phyloP scores from a whole-genome alignment of 495 filamentous ascomycete species.

The Zalerion maritima region DNA sequence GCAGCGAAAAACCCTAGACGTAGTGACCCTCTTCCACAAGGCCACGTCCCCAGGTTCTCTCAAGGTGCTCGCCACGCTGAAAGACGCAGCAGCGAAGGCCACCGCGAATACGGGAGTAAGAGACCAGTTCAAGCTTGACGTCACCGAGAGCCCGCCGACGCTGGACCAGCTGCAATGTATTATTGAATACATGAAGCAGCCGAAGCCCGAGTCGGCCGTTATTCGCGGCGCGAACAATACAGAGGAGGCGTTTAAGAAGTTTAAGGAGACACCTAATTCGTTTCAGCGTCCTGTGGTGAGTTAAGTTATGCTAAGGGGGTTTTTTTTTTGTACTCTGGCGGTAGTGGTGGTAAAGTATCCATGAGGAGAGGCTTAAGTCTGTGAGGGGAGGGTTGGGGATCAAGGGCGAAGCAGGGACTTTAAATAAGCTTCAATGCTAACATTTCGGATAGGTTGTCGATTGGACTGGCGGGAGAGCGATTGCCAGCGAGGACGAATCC shows the following conservation, averaged over 20 bases:
- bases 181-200: slow-evolving; percentile 60
- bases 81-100: slow-evolving; percentile 53
- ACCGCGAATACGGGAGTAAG: slow-evolving; percentile 39
- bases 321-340: slow-evolving; percentile 2
- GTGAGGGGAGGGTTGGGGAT: too few species aligned
- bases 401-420: too few species aligned
- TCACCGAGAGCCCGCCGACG: slow-evolving; percentile 71
- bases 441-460: slow-evolving; percentile 62
- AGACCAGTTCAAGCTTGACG: slow-evolving; percentile 75
- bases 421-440: too few species aligned
- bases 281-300: slow-evolving; percentile 63
- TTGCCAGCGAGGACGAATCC: slow-evolving; percentile 62
- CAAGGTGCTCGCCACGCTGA: slow-evolving; percentile 55
- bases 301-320: slow-evolving; percentile 25
- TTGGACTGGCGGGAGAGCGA: slow-evolving; percentile 79
- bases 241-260: slow-evolving; percentile 61
- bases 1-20: slow-evolving; percentile 71
- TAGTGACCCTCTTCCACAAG: slow-evolving; percentile 92
- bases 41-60: slow-evolving; percentile 48
- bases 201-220: slow-evolving; percentile 39
- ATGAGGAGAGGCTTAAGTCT: too few species aligned
- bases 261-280: slow-evolving; percentile 40
- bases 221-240: slow-evolving; percentile 56
- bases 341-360: too few species aligned
- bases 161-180: slow-evolving; percentile 73